A percentile compares a stretch with the other conserved stretches of the same genome.
Conservation (phyloP, 495 filamentous ascomycete genomes). For the Aspergillus mulundensis region DNA sequence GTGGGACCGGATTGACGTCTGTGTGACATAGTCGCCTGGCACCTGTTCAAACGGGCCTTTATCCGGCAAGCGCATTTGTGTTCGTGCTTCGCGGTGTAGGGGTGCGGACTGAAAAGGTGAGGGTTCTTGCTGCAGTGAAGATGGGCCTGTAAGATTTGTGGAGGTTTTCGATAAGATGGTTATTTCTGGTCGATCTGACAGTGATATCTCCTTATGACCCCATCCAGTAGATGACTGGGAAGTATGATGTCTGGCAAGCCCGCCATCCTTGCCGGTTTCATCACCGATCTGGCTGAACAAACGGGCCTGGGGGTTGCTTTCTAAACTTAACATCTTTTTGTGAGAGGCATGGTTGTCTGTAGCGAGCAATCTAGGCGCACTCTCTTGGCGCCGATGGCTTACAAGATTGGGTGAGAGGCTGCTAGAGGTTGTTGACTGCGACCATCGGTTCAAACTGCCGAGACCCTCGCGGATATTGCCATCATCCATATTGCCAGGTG, state of each 20-base stretch:
- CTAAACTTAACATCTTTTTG: conserved; percentile 16
- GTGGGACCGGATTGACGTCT: background rate
- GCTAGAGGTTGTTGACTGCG: conserved; percentile 70
- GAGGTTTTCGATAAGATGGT: conserved; percentile 2
- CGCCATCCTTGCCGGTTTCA: conserved; percentile 3
- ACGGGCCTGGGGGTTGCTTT: conserved; percentile 10
- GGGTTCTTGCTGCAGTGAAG: background rate
- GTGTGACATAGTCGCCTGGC: conserved; percentile 7
- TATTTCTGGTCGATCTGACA: background rate
- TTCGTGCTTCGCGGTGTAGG: conserved; percentile 13
- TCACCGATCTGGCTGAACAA: conserved; percentile 13
- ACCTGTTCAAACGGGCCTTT: background rate
- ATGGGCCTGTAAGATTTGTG: background rate
- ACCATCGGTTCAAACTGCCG: conserved; percentile 78
- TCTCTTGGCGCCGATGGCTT: conserved; percentile 38
- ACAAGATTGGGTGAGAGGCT: conserved; percentile 46
- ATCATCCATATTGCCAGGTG: conserved; percentile 20
- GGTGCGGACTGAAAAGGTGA: background rate
- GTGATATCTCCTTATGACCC: background rate
- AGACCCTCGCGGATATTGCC: conserved; percentile 57
- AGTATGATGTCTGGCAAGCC: conserved; percentile 11
- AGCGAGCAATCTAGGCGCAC: conserved; percentile 54
- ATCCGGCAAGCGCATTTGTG: background rate
- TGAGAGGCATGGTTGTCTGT: conserved; percentile 27
- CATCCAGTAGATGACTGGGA: background rate